Evolutionary conservation across 305 asterid species (phyloP), one percentile per base, ranked within the genome.

Genomic region (Fraxinus floribunda): DNA sequence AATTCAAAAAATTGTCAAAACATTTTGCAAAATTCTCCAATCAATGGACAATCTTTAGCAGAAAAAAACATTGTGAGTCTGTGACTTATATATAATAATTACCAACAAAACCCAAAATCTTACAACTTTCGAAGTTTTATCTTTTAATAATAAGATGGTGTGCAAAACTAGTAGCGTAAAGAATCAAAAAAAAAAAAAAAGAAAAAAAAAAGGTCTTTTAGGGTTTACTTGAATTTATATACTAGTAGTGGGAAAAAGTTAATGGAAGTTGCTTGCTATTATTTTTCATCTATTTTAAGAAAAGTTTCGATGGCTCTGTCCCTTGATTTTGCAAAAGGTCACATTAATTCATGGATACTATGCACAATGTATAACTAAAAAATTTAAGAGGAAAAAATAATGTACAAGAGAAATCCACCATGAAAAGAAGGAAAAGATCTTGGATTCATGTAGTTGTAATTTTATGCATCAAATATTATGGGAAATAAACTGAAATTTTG

Each of bases 311-410:
- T 72, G 16, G 52, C 0, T 26, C 4, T 9, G 85, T 6, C 88
- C 85, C 78, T 86, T 78, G 83, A 78, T 52, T 78, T 74, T 60
- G 83, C 88, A 78, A 83, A 64, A 86, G 81, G 85, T 85, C 86
- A 55, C 35, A 71, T 24, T 24, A 9, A 3, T 8, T 55, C 66
- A 55, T 5, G 24, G 49, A 41, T 41, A 9, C 49, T 1, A 41
- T 39, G n/a, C n/a, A n/a, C n/a, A n/a, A n/a, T n/a, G n/a, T n/a
- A n/a, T n/a, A n/a, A n/a, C n/a, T n/a, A n/a, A n/a, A n/a, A n/a
- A n/a, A n/a, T n/a, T n/a, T n/a, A n/a, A n/a, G n/a, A n/a, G n/a
- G n/a, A n/a, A n/a, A n/a, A n/a, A n/a, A n/a, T n/a, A n/a, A n/a
- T n/a, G n/a, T n/a, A n/a, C n/a, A n/a, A n/a, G n/a, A n/a, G n/a